Conservation (phyloP, 371 early-diverging fungal species). For the Apophysomyces sp. region DNA sequence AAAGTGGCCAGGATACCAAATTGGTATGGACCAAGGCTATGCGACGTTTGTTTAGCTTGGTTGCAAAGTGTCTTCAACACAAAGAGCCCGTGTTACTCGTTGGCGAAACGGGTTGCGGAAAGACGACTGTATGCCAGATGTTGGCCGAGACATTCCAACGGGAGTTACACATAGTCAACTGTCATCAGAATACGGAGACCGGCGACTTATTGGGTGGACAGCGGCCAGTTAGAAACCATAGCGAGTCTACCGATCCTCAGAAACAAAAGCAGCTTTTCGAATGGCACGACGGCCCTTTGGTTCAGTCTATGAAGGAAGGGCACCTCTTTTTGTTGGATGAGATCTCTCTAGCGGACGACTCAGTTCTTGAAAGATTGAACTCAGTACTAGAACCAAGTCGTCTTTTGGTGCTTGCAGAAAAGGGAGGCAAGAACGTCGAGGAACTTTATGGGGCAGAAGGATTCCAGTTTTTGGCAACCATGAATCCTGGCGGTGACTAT, state of each 20-base stretch:
- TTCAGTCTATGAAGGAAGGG: conserved; percentile 95
- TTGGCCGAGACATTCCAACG: conserved; percentile 67
- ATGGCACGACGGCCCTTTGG: conserved; percentile 96
- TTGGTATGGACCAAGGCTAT: conserved; percentile 96
- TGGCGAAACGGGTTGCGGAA: conserved; percentile 99
- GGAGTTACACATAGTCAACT: conserved; percentile 89
- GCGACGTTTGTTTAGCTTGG: conserved; percentile 89
- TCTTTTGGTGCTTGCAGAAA: conserved; percentile 93
- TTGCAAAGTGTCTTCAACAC: conserved; percentile 78
- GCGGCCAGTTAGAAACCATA: conserved; percentile 85
- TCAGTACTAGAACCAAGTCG: conserved; percentile 95
- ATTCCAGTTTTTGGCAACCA: conserved; percentile 98
- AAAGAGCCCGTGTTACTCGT: conserved; percentile 97
- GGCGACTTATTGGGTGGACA: conserved; percentile 98
- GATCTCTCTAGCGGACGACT: conserved; percentile 99
- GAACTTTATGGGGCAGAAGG: conserved; percentile 69
- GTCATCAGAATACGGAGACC: conserved; percentile 98
- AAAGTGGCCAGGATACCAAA: conserved; percentile 36
- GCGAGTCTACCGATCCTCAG: conserved; percentile 18
- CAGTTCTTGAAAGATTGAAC: conserved; percentile 99
- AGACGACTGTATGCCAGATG: conserved; percentile 98
- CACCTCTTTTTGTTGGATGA: conserved; percentile 98
- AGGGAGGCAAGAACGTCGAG: conserved; percentile 73
- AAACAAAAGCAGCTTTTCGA: conserved; percentile 72
- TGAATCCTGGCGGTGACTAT: conserved; percentile 99